Evolutionary conservation across 2,329 filamentous ascomycete genomes (phyloP).

Genomic region (Cladosporium phlei): DNA sequence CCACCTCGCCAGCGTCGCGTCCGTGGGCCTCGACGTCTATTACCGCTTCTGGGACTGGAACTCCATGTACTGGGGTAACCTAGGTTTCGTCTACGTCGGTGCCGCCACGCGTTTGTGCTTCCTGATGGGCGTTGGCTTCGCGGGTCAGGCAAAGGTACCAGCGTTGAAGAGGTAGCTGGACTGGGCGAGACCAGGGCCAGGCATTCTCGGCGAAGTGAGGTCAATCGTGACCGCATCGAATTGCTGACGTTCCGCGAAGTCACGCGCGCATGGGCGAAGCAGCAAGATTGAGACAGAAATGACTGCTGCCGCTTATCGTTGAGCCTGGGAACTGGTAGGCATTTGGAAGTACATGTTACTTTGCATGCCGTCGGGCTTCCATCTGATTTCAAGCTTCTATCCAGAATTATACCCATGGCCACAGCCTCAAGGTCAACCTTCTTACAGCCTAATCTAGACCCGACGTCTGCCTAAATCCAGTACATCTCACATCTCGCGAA

Average conservation of each 20-base stretch:
- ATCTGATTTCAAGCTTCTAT: too few species aligned
- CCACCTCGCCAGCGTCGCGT: conserved; percentile 63
- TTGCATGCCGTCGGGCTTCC: too few species aligned
- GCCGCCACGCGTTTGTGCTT: conserved; percentile 31
- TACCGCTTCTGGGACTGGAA: conserved; percentile 34
- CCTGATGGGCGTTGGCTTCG: conserved; percentile 29
- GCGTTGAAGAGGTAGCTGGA: background rate
- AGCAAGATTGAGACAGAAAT: too few species aligned
- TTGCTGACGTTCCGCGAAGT: background rate
- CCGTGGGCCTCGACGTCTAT: conserved; percentile 45
- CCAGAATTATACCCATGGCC: too few species aligned
- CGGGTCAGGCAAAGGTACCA: background rate
- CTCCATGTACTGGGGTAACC: conserved; percentile 33
- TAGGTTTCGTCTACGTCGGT: conserved; percentile 35
- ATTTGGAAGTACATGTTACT: too few species aligned
- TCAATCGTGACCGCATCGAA: background rate
- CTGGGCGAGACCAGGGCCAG: background rate
- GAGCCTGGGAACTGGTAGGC: too few species aligned
- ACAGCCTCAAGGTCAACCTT: too few species aligned
- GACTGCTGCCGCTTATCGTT: too few species aligned
- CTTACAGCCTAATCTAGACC: too few species aligned
- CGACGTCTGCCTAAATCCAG: too few species aligned
- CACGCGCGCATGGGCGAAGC: too few species aligned
- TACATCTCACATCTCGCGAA: too few species aligned
- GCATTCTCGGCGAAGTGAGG: background rate